Conservation (phyloP, 164 flowering plant species). For the Nelumbo lutea region DNA sequence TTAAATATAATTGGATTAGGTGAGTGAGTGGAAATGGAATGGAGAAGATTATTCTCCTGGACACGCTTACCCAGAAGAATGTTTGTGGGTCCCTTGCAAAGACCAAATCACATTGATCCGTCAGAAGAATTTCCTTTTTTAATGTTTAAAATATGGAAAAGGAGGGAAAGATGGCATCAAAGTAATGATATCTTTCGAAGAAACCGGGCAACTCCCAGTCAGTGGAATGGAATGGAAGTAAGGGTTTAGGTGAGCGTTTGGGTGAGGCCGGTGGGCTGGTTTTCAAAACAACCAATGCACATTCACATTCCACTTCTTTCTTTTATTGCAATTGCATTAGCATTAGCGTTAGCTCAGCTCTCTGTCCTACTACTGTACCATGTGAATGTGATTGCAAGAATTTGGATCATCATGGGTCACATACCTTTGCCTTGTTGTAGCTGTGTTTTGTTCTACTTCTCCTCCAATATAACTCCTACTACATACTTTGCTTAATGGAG, state of each 20-base stretch:
- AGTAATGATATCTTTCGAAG: background rate
- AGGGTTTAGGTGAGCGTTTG: constrained; percentile 9
- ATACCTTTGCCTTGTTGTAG: background rate
- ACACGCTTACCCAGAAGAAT: constrained; percentile 7
- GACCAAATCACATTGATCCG: background rate
- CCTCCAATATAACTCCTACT: background rate
- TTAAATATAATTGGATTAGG: background rate
- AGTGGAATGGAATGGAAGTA: background rate
- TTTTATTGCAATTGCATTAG: background rate
- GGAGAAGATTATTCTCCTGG: background rate
- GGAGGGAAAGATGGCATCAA: background rate
- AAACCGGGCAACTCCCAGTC: background rate
- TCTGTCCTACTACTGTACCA: background rate
- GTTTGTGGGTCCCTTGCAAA: constrained; percentile 6
- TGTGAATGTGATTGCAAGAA: background rate
- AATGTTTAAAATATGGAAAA: background rate
- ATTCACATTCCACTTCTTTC: background rate
- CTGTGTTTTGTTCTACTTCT: background rate
- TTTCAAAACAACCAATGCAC: background rate
- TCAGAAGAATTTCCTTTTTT: background rate
- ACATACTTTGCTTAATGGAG: background rate
- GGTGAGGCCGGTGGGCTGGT: constrained; percentile 9
- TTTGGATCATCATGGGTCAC: background rate
- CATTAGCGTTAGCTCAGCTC: background rate
- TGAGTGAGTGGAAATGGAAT: background rate